Percentiles rank a stretch among this genome's conserved stretches.
phyloP scores from a whole-genome alignment of 768 basidiomycete genomes.

The Boletus pseudo-olivaceus region DNA sequence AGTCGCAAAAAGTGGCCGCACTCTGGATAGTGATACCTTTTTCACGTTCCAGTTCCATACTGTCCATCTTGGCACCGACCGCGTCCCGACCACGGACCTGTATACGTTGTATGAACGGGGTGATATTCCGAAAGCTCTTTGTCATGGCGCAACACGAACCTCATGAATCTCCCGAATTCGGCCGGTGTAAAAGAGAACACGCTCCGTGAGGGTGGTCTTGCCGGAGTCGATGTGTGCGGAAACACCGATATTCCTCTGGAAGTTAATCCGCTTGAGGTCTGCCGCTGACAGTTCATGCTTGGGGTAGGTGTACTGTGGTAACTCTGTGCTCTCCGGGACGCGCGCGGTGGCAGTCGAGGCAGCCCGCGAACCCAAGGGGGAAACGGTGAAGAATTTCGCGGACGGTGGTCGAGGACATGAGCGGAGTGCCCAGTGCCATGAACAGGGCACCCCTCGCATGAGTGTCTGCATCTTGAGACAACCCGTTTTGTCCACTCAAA shows the following conservation, averaged over 20 bases:
- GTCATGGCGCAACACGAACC: conserved; percentile 43
- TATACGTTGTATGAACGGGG: neutral
- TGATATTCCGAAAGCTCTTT: neutral
- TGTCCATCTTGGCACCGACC: conserved; percentile 99
- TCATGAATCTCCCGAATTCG: conserved; percentile 96
- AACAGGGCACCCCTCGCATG: conserved; percentile 21
- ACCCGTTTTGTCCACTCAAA: neutral
- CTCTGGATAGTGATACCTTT: conserved; percentile 99
- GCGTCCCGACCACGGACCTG: conserved; percentile 91
- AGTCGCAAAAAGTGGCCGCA: conserved; percentile 97
- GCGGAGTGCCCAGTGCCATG: conserved; percentile 26
- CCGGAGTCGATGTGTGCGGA: conserved; percentile 96
- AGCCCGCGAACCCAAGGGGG: conserved; percentile 28
- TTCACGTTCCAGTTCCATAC: conserved; percentile 97
- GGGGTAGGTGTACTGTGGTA: conserved; percentile 28
- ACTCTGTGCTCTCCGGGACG: neutral
- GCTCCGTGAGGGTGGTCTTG: conserved; percentile 97
- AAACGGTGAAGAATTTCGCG: neutral
- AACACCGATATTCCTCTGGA: conserved; percentile 94
- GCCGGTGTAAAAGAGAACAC: conserved; percentile 94
- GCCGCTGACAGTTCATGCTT: conserved; percentile 52
- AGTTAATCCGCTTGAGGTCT: conserved; percentile 62
- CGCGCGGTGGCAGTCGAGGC: conserved; percentile 43
- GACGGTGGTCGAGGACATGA: conserved; percentile 10
- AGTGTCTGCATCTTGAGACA: conserved; percentile 26